These are phyloP conservation scores for Fusarium oxysporum DNA, from an alignment of 2,329 filamentous ascomycete species.

Conservation along the genomic window DNA sequence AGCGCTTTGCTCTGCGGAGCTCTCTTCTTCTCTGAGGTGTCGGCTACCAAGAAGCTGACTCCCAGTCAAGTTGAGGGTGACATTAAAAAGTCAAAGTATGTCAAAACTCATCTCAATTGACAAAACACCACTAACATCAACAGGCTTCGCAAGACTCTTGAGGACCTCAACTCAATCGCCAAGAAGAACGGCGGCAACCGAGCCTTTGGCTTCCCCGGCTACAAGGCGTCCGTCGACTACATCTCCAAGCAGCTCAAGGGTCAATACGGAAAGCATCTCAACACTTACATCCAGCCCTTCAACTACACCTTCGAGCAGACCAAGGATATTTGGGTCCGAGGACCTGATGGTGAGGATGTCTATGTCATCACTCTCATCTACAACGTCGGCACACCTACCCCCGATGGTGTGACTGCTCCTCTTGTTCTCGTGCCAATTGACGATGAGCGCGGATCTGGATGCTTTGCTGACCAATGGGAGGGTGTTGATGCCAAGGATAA, in stretches of 20 bases:
- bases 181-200: slow-evolving; percentile 68
- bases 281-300: slow-evolving; percentile 61
- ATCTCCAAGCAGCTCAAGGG: slow-evolving; percentile 59
- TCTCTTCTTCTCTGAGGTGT: slow-evolving; percentile 33
- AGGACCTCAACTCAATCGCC: slow-evolving; percentile 65
- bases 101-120: rapidly evolving
- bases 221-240: slow-evolving; percentile 68
- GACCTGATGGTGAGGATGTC: slow-evolving; percentile 59
- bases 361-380: slow-evolving; percentile 58
- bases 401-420: slow-evolving; percentile 51
- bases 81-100: slow-evolving; percentile 42
- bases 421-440: slow-evolving; percentile 54
- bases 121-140: slow-evolving; percentile 5
- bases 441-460: slow-evolving; percentile 54
- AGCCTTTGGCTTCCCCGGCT: slow-evolving; percentile 70
- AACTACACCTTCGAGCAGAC: slow-evolving; percentile 59
- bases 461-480: slow-evolving; percentile 58
- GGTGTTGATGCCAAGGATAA: slow-evolving; percentile 58
- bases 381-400: slow-evolving; percentile 58
- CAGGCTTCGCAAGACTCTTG: slow-evolving; percentile 66
- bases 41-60: slow-evolving; percentile 40
- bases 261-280: slow-evolving; percentile 55
- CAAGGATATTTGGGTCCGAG: slow-evolving; percentile 55
- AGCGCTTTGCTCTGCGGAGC: slow-evolving; percentile 36
- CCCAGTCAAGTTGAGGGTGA: slow-evolving; percentile 41